A percentile compares a stretch with the other conserved stretches of the same genome.
These are phyloP conservation scores for Primulina tabacum DNA, from an alignment of 257 asterid genomes.

Conservation along the genomic window DNA sequence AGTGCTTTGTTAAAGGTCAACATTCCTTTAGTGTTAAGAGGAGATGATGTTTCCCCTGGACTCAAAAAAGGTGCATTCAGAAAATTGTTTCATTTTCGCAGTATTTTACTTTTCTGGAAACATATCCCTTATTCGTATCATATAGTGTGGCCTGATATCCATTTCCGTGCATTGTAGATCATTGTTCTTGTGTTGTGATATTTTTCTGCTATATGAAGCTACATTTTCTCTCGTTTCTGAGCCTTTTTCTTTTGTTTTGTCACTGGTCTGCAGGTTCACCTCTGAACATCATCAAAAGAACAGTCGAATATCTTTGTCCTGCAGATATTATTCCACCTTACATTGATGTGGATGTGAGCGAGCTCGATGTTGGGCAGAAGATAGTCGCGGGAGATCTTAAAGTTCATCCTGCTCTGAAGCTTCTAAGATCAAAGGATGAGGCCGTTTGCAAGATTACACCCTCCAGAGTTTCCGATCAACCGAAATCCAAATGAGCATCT, in stretches of 20 bases:
- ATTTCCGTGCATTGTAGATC: neutral
- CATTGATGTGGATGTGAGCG: slow-evolving; percentile 86
- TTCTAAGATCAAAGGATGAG: slow-evolving; percentile 36
- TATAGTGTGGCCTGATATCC: neutral
- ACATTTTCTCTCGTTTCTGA: neutral
- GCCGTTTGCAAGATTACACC: slow-evolving; percentile 50
- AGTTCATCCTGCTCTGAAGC: slow-evolving; percentile 86
- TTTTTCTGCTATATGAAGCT: neutral
- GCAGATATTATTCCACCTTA: slow-evolving; percentile 84
- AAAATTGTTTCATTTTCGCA: slow-evolving; percentile 6
- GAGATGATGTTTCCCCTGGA: slow-evolving; percentile 92
- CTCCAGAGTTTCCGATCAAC: slow-evolving; percentile 49
- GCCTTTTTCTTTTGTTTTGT: neutral
- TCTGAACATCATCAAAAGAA: slow-evolving; percentile 76
- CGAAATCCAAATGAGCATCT: slow-evolving; percentile 36
- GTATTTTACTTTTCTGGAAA: slow-evolving; percentile 1
- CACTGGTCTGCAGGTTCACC: slow-evolving; percentile 52
- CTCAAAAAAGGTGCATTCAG: slow-evolving; percentile 58
- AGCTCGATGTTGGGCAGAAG: slow-evolving; percentile 82
- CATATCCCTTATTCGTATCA: neutral
- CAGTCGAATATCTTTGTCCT: slow-evolving; percentile 75
- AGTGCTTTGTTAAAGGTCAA: slow-evolving; percentile 63
- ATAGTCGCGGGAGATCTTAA: slow-evolving; percentile 67
- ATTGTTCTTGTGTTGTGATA: neutral
- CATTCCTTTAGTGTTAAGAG: slow-evolving; percentile 77